Evolutionary conservation across 2,329 filamentous ascomycete species (phyloP).

Genomic region (Xylaria polymorpha): DNA sequence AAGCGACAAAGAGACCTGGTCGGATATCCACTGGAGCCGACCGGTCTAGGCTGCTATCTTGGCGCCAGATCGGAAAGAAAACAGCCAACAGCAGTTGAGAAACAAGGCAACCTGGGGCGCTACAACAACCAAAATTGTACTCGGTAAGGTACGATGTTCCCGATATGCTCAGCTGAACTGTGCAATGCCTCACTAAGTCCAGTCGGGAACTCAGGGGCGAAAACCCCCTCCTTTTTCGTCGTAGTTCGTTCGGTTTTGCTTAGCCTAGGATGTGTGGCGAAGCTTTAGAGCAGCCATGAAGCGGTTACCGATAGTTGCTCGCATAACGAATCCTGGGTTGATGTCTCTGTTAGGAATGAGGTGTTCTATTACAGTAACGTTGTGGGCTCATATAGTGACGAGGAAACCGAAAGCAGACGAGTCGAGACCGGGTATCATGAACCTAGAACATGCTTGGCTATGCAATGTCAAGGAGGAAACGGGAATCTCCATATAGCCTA

Average conservation of each 20-base stretch:
- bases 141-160: slow-evolving; percentile 16
- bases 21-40: not conserved
- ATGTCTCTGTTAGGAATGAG: slow-evolving; percentile 12
- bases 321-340: slow-evolving; percentile 7
- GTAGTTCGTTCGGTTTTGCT: slow-evolving; percentile 1
- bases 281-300: slow-evolving; percentile 3
- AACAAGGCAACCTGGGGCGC: slow-evolving; percentile 14
- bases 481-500: slow-evolving; percentile 5
- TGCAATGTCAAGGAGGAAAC: not conserved
- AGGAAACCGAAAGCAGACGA: not conserved
- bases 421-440: not conserved
- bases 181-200: slow-evolving; percentile 5
- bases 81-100: slow-evolving; percentile 14
- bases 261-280: not conserved
- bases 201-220: slow-evolving; percentile 10
- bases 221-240: not conserved
- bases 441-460: not conserved
- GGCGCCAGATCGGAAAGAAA: slow-evolving; percentile 23
- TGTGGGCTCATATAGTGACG: not conserved
- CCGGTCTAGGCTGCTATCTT: slow-evolving; percentile 26
- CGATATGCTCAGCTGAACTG: slow-evolving; percentile 23
- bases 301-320: slow-evolving; percentile 12
- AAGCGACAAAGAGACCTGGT: slow-evolving; percentile 24
- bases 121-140: slow-evolving; percentile 4
- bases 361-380: slow-evolving; percentile 11